Percentiles rank a stretch among this genome's conserved stretches.
Conservation (phyloP, 176 grass and related monocot genomes). For the Ensete glaucum region DNA sequence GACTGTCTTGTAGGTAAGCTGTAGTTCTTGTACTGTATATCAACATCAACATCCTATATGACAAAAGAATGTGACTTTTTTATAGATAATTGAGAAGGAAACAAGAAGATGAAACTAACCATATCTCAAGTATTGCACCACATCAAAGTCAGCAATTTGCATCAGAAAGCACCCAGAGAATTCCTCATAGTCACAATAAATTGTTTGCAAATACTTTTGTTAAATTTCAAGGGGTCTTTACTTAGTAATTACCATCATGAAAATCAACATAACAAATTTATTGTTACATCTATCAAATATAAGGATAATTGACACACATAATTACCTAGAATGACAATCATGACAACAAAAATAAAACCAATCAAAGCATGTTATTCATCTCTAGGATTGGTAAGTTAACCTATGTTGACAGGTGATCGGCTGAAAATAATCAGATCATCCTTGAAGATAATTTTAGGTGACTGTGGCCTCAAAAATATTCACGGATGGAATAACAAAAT, state of each 20-base stretch:
- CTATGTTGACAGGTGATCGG: not conserved
- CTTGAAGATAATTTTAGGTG: not conserved
- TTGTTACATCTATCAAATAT: not conserved
- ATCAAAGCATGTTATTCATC: not conserved
- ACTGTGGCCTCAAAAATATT: not conserved
- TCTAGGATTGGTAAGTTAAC: not conserved
- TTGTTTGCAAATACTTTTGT: not conserved
- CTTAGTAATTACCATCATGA: not conserved
- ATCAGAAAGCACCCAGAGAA: not conserved
- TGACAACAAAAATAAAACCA: not conserved
- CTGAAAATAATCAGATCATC: not conserved
- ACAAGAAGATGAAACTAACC: not conserved
- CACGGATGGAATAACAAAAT: not conserved
- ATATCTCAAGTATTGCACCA: not conserved
- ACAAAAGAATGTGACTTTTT: slow-evolving; percentile 17
- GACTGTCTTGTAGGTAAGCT: slow-evolving; percentile 65
- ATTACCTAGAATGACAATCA: not conserved
- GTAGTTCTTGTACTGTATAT: slow-evolving; percentile 61
- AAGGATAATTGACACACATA: not conserved
- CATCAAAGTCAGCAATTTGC: not conserved
- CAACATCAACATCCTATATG: slow-evolving; percentile 53
- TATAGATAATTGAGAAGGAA: slow-evolving; percentile 15
- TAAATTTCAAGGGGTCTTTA: not conserved
- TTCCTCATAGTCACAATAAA: not conserved
- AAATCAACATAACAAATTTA: not conserved